These are phyloP conservation scores for Punctularia strigosozonata DNA, from an alignment of 768 basidiomycete species.

Conservation along the genomic window DNA sequence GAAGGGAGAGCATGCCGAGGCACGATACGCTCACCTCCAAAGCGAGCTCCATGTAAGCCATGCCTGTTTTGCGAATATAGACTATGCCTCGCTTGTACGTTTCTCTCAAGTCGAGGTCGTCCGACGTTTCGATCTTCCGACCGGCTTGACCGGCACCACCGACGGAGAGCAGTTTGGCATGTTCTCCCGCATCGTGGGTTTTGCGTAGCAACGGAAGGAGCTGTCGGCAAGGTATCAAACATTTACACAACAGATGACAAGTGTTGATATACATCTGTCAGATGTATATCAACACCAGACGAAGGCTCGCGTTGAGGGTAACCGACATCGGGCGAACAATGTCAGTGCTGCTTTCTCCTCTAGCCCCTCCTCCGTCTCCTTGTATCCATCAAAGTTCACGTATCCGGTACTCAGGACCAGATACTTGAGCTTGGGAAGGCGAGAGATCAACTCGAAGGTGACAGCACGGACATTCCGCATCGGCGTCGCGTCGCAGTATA, in stretches of 20 bases:
- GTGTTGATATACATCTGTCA: constrained; percentile 36
- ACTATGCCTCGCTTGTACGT: constrained; percentile 23
- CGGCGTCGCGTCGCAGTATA: constrained; percentile 37
- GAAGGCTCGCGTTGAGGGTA: too few relatives aligned
- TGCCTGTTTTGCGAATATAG: constrained; percentile 17
- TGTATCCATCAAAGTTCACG: constrained; percentile 23
- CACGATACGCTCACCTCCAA: constrained; percentile 37
- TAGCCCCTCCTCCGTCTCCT: constrained; percentile 35
- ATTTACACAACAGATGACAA: too few relatives aligned
- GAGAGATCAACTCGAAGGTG: constrained; percentile 16
- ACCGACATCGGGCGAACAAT: too few relatives aligned
- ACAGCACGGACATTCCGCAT: constrained; percentile 36
- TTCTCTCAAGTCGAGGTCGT: constrained; percentile 43
- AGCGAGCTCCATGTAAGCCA: constrained; percentile 43
- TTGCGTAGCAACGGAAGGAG: constrained; percentile 30
- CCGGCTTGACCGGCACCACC: constrained; percentile 25
- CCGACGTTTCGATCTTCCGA: constrained; percentile 24
- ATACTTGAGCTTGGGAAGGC: constrained; percentile 38
- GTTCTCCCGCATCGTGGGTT: constrained; percentile 33
- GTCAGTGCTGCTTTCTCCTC: too few relatives aligned
- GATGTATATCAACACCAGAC: constrained; percentile 33
- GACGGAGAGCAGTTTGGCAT: constrained; percentile 37
- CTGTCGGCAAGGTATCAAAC: too few relatives aligned
- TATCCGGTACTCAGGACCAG: constrained; percentile 35
- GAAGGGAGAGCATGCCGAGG: background rate